These are phyloP conservation scores for Inga leiocalycina DNA, from an alignment of 306 rosid species.

Conservation along the genomic window DNA sequence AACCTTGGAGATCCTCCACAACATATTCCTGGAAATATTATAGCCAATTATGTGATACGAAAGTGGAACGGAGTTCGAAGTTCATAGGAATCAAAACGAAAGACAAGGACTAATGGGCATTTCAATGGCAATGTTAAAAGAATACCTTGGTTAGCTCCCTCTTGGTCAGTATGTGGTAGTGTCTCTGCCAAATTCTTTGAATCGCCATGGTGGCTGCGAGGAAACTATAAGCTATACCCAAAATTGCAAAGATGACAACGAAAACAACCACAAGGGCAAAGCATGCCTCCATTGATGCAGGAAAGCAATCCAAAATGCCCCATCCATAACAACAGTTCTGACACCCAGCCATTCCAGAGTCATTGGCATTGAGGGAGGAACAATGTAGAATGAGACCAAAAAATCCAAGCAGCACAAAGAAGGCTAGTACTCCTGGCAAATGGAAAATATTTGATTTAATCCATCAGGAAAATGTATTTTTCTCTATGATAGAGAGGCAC, in stretches of 20 bases:
- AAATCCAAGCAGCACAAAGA: conserved; percentile 95
- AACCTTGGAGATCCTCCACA: conserved; percentile 89
- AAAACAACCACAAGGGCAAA: conserved; percentile 91
- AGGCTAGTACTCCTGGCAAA: conserved; percentile 84
- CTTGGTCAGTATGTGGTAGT: conserved; percentile 97
- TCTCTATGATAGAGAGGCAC: neutral
- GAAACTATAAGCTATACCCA: conserved; percentile 96
- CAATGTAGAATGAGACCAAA: conserved; percentile 95
- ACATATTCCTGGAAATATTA: conserved; percentile 70
- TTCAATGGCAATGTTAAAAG: neutral
- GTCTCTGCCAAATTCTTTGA: conserved; percentile 99
- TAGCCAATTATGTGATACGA: neutral
- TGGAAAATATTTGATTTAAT: neutral
- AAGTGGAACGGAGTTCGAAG: neutral
- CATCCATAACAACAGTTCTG: conserved; percentile 99
- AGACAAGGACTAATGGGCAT: neutral
- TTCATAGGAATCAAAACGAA: conserved; percentile 6
- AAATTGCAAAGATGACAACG: conserved; percentile 94
- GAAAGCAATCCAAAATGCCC: conserved; percentile 99
- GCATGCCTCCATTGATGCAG: conserved; percentile 99
- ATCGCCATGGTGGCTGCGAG: conserved; percentile 97
- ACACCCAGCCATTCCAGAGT: conserved; percentile 96
- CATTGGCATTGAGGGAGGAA: conserved; percentile 81
- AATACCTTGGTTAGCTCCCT: conserved; percentile 93
- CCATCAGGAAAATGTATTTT: neutral